Conservation (phyloP, 2,329 filamentous ascomycete species). For the Cordyceps fumosorosea region DNA sequence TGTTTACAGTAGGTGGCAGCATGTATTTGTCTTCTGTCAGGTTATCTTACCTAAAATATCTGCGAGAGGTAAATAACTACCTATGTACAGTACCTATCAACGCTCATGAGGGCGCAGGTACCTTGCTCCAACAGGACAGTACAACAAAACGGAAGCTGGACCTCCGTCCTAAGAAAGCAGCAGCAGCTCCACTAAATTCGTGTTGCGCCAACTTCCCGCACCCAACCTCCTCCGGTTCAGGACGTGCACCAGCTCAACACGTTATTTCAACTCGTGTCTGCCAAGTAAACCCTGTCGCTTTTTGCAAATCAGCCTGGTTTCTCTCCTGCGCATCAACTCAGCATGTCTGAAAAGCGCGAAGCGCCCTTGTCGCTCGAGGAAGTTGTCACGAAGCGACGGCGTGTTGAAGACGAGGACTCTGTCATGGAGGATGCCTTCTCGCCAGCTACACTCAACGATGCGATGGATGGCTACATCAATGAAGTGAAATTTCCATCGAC, state of each 20-base stretch:
- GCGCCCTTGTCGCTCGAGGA: not conserved
- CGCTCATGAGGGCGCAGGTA: not conserved
- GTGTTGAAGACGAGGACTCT: slow-evolving; percentile 2
- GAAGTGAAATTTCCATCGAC: slow-evolving; percentile 20
- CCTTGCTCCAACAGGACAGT: not conserved
- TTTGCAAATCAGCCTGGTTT: not conserved
- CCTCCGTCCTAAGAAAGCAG: no score
- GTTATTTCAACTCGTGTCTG: no score
- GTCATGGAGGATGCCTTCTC: slow-evolving; percentile 3
- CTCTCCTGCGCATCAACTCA: not conserved
- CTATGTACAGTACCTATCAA: no score
- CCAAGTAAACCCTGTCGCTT: no score
- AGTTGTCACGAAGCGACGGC: slow-evolving; percentile 1
- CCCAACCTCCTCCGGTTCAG: no score
- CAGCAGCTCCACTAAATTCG: no score
- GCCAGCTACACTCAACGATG: not conserved
- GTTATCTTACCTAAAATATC: not conserved
- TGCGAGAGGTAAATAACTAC: not conserved
- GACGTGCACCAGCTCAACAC: not conserved
- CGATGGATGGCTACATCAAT: slow-evolving; percentile 16
- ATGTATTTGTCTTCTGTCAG: not conserved
- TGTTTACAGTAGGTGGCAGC: not conserved
- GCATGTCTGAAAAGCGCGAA: slow-evolving; percentile 4
- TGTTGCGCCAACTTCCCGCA: not conserved
- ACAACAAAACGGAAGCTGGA: no score